phyloP scores from a whole-genome alignment of 345 rosid species.

The Hirschfeldia incana region DNA sequence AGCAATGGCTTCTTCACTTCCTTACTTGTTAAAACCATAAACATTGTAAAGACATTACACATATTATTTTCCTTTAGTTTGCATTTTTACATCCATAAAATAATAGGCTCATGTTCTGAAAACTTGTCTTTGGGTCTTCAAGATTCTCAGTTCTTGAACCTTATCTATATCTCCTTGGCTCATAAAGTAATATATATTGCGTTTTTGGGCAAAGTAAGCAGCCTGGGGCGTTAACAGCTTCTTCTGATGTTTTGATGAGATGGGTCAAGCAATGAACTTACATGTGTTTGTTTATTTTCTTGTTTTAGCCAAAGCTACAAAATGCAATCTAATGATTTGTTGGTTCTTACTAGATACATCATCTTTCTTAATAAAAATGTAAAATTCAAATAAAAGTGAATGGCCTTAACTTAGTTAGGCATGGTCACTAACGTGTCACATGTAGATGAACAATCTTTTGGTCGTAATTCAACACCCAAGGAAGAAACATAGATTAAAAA shows the following conservation, averaged over 20 bases:
- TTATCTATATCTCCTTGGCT: not conserved
- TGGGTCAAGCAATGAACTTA: too few species aligned
- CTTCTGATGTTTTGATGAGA: too few species aligned
- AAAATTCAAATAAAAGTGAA: not conserved
- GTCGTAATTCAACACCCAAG: not conserved
- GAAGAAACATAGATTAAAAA: not conserved
- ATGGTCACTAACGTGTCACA: not conserved
- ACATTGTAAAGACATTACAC: conserved; percentile 1
- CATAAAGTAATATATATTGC: too few species aligned
- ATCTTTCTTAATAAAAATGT: too few species aligned
- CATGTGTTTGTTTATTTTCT: too few species aligned
- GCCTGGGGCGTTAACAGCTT: too few species aligned
- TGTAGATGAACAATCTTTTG: not conserved
- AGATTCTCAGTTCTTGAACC: conserved; percentile 10
- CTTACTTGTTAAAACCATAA: conserved; percentile 1
- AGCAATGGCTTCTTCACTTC: not conserved
- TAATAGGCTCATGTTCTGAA: conserved; percentile 13
- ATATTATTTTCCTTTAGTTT: conserved; percentile 5
- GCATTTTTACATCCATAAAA: conserved; percentile 3
- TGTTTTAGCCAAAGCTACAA: too few species aligned
- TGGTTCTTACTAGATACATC: too few species aligned
- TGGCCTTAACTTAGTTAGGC: not conserved
- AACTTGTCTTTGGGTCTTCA: too few species aligned
- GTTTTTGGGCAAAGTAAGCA: too few species aligned
- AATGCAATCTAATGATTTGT: too few species aligned